Conservation (phyloP, 169 alveolate genomes). For the Neospora caninum region DNA sequence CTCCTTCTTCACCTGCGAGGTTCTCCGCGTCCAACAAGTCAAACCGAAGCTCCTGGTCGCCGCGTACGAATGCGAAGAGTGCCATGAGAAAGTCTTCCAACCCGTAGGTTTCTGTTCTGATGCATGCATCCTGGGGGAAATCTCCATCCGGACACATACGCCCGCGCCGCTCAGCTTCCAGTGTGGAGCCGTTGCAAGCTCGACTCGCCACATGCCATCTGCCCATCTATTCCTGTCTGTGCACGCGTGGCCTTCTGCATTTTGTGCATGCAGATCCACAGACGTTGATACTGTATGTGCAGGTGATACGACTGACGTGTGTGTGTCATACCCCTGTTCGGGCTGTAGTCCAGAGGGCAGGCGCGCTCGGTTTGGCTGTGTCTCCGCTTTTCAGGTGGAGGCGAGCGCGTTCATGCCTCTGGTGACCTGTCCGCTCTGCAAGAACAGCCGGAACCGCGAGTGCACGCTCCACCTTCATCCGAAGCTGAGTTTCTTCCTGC, state of each 20-base stretch:
- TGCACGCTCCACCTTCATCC: slow-evolving; percentile 39
- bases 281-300: too few species aligned
- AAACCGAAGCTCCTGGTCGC: slow-evolving; percentile 58
- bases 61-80: slow-evolving; percentile 64
- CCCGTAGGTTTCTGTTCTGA: slow-evolving; percentile 29
- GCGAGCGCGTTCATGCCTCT: slow-evolving; percentile 48
- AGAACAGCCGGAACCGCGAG: slow-evolving; percentile 1
- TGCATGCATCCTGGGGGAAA: background rate
- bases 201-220: too few species aligned
- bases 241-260: too few species aligned
- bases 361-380: too few species aligned
- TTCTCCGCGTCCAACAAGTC: slow-evolving; percentile 45
- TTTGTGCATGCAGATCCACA: too few species aligned
- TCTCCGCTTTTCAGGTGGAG: slow-evolving; percentile 14
- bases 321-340: too few species aligned
- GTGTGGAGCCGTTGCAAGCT: too few species aligned
- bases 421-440: slow-evolving; percentile 28
- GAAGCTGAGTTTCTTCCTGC: slow-evolving; percentile 44
- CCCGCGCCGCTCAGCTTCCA: background rate
- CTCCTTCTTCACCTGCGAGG: slow-evolving; percentile 53
- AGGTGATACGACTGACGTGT: too few species aligned
- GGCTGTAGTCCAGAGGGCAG: too few species aligned
- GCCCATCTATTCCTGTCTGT: too few species aligned
- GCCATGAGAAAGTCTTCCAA: slow-evolving; percentile 61
- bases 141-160: background rate